These are phyloP conservation scores for Ceratocystis lukuohia DNA, from an alignment of 2,329 filamentous ascomycete species.

Conservation along the genomic window DNA sequence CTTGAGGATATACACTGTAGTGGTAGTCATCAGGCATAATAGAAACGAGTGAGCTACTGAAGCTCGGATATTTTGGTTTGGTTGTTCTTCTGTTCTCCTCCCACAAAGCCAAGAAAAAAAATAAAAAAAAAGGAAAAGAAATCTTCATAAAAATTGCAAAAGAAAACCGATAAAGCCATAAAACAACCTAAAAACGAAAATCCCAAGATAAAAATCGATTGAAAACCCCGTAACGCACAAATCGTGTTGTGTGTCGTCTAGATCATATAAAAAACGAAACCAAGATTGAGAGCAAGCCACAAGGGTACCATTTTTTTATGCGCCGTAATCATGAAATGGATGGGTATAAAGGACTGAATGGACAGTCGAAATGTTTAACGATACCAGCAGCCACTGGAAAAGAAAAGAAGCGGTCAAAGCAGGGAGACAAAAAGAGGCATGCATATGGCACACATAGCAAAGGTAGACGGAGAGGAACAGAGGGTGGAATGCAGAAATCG, in stretches of 20 bases:
- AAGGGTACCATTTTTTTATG: constrained; percentile 2
- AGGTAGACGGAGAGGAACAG: background rate
- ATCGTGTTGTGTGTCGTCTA: background rate
- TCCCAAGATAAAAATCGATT: constrained; percentile 1
- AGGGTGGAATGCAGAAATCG: background rate
- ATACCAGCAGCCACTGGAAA: constrained; percentile 3
- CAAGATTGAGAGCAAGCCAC: constrained; percentile 2
- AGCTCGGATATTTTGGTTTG: constrained; percentile 2
- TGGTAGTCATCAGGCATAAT: too few species aligned
- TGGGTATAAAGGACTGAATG: constrained; percentile 8
- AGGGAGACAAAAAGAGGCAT: background rate
- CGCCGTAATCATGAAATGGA: constrained; percentile 6
- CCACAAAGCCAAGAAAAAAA: background rate
- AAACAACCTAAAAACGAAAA: background rate
- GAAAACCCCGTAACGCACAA: constrained; percentile 7
- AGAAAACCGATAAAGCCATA: background rate
- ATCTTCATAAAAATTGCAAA: constrained; percentile 1
- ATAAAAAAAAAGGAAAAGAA: background rate
- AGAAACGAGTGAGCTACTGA: background rate
- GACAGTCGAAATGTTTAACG: constrained; percentile 2
- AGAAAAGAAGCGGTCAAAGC: constrained; percentile 8
- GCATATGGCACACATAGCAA: background rate
- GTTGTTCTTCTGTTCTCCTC: background rate
- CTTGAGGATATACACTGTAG: too few species aligned
- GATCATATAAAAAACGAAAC: constrained; percentile 6